Percentiles rank a stretch among this genome's conserved stretches.
Evolutionary conservation across 768 basidiomycete species (phyloP).

Genomic region (Dioszegia crocea): DNA sequence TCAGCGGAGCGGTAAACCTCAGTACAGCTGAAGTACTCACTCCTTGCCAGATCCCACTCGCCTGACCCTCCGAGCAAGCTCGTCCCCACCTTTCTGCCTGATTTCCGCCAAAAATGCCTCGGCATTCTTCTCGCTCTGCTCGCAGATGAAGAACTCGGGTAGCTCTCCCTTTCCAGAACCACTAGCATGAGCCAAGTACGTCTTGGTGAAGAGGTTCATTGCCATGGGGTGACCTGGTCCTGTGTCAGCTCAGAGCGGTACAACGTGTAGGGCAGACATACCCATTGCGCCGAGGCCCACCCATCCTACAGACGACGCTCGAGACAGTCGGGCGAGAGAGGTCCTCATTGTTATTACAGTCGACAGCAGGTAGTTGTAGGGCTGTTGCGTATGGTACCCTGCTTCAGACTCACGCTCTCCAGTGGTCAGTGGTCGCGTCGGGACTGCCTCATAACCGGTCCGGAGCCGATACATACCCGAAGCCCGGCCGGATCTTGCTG

Average conservation of each 20-base stretch:
- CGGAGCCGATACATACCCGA: neutral
- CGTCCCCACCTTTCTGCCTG: constrained; percentile 24
- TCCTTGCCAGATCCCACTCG: constrained; percentile 27
- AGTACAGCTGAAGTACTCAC: constrained; percentile 20
- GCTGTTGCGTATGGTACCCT: neutral
- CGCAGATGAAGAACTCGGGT: constrained; percentile 33
- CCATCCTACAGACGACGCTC: constrained; percentile 38
- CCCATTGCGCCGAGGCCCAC: constrained; percentile 45
- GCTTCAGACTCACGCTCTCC: neutral
- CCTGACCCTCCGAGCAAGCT: constrained; percentile 21
- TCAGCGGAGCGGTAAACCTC: neutral
- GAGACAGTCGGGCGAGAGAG: constrained; percentile 9
- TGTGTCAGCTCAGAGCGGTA: neutral
- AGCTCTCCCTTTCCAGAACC: neutral
- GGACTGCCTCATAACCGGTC: neutral
- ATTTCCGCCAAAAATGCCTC: constrained; percentile 27
- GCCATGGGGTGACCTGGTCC: constrained; percentile 43
- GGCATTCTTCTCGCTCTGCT: constrained; percentile 27
- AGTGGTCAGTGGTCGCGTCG: neutral
- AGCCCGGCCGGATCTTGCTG: neutral
- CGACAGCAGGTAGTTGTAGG: neutral
- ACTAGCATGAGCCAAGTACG: constrained; percentile 19
- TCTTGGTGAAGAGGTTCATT: constrained; percentile 44
- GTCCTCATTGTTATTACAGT: constrained; percentile 19
- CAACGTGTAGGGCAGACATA: constrained; percentile 5